phyloP scores from a whole-genome alignment of 345 rosid genomes.

The Syzygium aromaticum region DNA sequence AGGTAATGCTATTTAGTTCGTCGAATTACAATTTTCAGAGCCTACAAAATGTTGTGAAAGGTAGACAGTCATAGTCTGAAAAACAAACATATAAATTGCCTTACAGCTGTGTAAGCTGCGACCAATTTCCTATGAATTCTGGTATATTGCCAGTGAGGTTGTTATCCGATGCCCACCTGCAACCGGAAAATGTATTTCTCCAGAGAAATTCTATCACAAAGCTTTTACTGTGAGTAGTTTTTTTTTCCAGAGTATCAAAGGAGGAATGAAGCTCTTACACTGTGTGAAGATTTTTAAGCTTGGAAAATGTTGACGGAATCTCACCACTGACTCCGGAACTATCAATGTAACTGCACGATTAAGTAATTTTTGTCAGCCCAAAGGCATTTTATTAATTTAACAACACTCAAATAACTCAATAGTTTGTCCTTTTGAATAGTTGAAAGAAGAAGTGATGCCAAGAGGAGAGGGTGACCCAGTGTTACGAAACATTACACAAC shows the following conservation, averaged over 20 bases:
- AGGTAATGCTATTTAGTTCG: neutral
- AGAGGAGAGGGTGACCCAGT: neutral
- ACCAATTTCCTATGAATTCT: neutral
- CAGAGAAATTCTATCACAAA: neutral
- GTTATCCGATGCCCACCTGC: neutral
- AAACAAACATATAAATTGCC: neutral
- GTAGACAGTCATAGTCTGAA: neutral
- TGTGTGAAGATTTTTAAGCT: neutral
- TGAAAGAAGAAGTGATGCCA: neutral
- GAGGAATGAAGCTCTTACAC: neutral
- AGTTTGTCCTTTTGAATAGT: neutral
- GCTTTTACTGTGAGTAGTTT: rapidly evolving
- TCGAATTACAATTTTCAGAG: neutral
- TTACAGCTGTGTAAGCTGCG: neutral
- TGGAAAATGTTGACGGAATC: neutral
- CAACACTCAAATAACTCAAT: neutral
- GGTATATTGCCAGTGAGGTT: neutral
- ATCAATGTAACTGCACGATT: neutral
- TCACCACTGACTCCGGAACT: neutral
- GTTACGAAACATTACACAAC: neutral
- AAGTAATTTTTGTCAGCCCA: neutral
- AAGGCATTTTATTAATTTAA: neutral
- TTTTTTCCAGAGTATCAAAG: neutral
- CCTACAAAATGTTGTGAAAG: neutral
- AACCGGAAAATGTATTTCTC: neutral